Percentiles rank a stretch among this genome's conserved stretches.
Evolutionary conservation across 257 asterid species (phyloP).

Genomic region (Scutellaria minor): DNA sequence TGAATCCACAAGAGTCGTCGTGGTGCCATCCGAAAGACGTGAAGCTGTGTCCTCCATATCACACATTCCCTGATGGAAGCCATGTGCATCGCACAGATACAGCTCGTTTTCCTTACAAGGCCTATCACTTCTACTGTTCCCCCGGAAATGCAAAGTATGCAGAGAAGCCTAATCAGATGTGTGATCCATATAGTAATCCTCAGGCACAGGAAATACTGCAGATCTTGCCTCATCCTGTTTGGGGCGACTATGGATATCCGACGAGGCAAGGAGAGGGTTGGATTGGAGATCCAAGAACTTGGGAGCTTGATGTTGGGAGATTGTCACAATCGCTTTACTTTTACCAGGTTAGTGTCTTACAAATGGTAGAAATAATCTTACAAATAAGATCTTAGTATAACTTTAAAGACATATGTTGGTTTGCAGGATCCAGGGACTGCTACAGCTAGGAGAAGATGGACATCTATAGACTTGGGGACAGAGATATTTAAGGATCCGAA

Average conservation of each 20-base stretch:
- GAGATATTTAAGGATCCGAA: conserved; percentile 63
- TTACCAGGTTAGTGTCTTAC: conserved; percentile 32
- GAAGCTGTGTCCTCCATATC: conserved; percentile 72
- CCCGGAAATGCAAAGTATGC: conserved; percentile 61
- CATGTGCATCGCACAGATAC: conserved; percentile 57
- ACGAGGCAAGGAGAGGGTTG: conserved; percentile 72
- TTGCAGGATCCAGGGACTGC: conserved; percentile 77
- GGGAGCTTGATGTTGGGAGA: conserved; percentile 77
- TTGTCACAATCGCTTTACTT: conserved; percentile 31
- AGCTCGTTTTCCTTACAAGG: conserved; percentile 60
- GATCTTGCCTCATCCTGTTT: conserved; percentile 78
- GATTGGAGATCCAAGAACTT: conserved; percentile 69
- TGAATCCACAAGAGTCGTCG: conserved; percentile 64
- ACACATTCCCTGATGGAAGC: conserved; percentile 70
- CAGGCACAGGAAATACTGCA: conserved; percentile 89
- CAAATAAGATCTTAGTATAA: neutral
- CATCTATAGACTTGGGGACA: conserved; percentile 72
- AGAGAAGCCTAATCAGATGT: conserved; percentile 55
- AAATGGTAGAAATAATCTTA: too few species aligned
- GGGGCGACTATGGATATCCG: conserved; percentile 85
- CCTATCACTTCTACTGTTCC: conserved; percentile 72
- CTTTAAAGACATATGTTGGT: neutral
- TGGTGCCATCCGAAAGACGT: conserved; percentile 58
- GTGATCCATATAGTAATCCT: conserved; percentile 86
- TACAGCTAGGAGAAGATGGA: conserved; percentile 70